These are phyloP conservation scores for Phytophthora palmivora DNA, from an alignment of 352 stramenopile species.

Conservation along the genomic window DNA sequence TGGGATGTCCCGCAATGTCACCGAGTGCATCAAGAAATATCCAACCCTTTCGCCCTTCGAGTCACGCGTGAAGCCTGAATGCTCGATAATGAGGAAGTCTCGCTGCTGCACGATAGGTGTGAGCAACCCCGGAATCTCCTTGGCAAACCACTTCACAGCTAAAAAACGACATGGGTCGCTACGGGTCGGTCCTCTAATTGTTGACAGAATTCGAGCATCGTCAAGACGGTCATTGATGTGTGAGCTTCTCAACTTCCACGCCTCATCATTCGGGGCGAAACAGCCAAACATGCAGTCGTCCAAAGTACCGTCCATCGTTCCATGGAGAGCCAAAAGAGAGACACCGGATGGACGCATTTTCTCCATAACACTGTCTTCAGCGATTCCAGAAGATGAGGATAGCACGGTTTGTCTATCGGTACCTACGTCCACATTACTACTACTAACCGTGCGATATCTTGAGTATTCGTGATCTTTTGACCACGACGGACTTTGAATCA, in stretches of 20 bases:
- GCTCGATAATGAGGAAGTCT: constrained; percentile 47
- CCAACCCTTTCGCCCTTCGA: constrained; percentile 39
- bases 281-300: constrained; percentile 59
- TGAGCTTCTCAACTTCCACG: constrained; percentile 50
- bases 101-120: constrained; percentile 51
- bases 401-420: constrained; percentile 1
- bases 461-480: constrained; percentile 16
- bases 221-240: constrained; percentile 59
- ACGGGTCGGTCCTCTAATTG: constrained; percentile 35
- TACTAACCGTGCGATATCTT: constrained; percentile 6
- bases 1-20: constrained; percentile 40
- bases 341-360: constrained; percentile 34
- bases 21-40: constrained; percentile 57
- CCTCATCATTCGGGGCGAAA: constrained; percentile 45
- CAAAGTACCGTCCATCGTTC: constrained; percentile 48
- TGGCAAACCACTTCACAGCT: constrained; percentile 66
- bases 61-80: constrained; percentile 26
- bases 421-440: neutral
- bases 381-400: constrained; percentile 10
- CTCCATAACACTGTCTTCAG: constrained; percentile 31
- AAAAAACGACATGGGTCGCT: constrained; percentile 57
- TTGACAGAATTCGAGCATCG: constrained; percentile 52
- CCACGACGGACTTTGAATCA: constrained; percentile 13
- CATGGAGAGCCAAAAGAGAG: constrained; percentile 49
- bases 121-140: constrained; percentile 47